Evolutionary conservation across 75 land plant genomes (phyloP).

Genomic region (Pseudotsuga menziesii): DNA sequence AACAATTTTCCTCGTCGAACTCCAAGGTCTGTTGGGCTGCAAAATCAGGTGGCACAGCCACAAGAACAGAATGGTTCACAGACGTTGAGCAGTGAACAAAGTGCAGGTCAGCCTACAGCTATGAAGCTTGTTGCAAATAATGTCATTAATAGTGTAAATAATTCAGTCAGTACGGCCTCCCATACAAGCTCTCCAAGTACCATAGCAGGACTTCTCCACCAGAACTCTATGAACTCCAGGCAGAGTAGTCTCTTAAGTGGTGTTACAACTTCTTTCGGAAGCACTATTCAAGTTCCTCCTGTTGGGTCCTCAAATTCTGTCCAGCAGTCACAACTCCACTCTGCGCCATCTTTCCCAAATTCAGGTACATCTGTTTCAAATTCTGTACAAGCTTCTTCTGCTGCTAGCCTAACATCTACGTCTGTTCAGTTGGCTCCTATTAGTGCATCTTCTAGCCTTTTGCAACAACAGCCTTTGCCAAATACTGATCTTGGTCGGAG

Average conservation of each 20-base stretch:
- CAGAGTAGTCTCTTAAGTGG: constrained; percentile 38
- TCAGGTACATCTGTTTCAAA: constrained; percentile 42
- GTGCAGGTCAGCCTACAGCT: constrained; percentile 19
- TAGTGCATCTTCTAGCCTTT: constrained; percentile 33
- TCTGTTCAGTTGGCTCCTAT: constrained; percentile 23
- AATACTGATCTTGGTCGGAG: constrained; percentile 34
- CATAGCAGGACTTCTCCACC: constrained; percentile 40
- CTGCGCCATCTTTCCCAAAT: constrained; percentile 37
- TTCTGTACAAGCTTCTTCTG: constrained; percentile 19
- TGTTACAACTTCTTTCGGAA: constrained; percentile 34
- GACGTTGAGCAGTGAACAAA: constrained; percentile 39
- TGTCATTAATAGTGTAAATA: constrained; percentile 34
- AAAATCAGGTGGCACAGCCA: constrained; percentile 2
- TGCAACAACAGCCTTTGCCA: constrained; percentile 30
- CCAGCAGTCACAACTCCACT: constrained; percentile 37
- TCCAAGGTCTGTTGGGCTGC: constrained; percentile 18
- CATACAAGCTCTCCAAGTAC: constrained; percentile 21
- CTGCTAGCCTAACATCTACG: constrained; percentile 15
- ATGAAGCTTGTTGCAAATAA: constrained; percentile 38
- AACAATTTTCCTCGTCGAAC: constrained; percentile 55
- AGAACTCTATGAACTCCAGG: constrained; percentile 56
- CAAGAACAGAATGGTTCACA: constrained; percentile 16
- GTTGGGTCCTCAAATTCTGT: constrained; percentile 40
- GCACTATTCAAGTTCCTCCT: constrained; percentile 45
- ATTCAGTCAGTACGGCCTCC: constrained; percentile 27